Evolutionary conservation across 2,329 filamentous ascomycete species (phyloP), one percentile per base, ranked within the genome.

Genomic region (Colletotrichum sp.): DNA sequence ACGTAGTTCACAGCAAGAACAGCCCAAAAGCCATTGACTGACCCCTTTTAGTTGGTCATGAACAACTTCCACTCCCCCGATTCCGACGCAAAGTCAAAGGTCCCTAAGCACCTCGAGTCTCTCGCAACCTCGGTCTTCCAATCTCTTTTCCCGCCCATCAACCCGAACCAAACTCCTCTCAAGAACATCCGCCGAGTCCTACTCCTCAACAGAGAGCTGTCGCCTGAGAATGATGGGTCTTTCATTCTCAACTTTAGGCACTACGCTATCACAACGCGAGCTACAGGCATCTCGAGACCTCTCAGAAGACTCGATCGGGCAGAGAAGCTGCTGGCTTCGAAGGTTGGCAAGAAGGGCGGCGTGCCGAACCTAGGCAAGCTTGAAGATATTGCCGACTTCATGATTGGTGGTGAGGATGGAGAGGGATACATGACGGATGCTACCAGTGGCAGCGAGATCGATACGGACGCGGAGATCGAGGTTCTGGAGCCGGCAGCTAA

Each of bases 401-500:
- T 99, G 85, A 93, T 98, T 48, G 96, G 98, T 72, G 93, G 93
- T 4, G 95, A 95, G 55, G 91, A 91, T 24, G 93, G 92, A 16
- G 89, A 92, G 22, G 95, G 96, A 5, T 99, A 99, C 85, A 94
- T 96, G 80, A 97, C 95, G 6, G 96, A 97, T 74, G 91, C 86
- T 24, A 94, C 93, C 1, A 98, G 95, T 78, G 97, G 98, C 72
- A 98, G 95, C 55, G 97, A 99, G 83, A 88, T 94, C 28, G 97
- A 99, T 78, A 98, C 96, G 0, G 97, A 99, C 82, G 96, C 95
- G 59, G 97, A 99, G 85, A 95, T 99, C 13, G 97, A 99, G 83
- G 92, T 99, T 26, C 91, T 89, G 22, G 92, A 93, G 86, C 90
- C 88, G 74, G 86, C 92, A 71, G 88, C 93, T 2, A 89, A 91